Evolutionary conservation across 2,329 filamentous ascomycete species (phyloP).

Genomic region (Cercospora nicotianae): DNA sequence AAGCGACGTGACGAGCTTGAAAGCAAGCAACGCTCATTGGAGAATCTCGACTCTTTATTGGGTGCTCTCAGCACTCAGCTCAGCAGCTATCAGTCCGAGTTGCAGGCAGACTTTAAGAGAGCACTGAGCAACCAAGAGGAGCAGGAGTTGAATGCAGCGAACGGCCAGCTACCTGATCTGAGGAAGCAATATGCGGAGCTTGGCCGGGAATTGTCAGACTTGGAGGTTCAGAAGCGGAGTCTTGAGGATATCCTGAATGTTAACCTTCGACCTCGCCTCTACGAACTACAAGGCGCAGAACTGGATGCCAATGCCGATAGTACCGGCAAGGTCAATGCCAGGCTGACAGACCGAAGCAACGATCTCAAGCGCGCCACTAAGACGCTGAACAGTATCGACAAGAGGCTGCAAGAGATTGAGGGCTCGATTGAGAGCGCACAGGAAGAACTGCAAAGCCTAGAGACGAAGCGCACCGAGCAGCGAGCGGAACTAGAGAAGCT

Average conservation of each 20-base stretch:
- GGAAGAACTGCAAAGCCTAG: conserved; percentile 57
- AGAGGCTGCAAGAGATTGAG: conserved; percentile 73
- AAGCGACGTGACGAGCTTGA: conserved; percentile 73
- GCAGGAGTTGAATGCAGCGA: conserved; percentile 70
- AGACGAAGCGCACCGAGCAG: conserved; percentile 61
- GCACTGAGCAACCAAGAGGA: conserved; percentile 82
- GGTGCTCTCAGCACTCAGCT: conserved; percentile 68
- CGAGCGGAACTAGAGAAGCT: conserved; percentile 74
- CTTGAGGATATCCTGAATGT: conserved; percentile 87
- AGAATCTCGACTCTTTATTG: conserved; percentile 65
- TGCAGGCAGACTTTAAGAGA: conserved; percentile 88
- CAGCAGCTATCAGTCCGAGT: conserved; percentile 73
- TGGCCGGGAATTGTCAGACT: conserved; percentile 69
- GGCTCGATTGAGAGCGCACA: conserved; percentile 63
- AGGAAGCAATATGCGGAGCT: conserved; percentile 75
- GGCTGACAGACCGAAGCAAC: conserved; percentile 73
- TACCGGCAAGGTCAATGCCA: conserved; percentile 58
- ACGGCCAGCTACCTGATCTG: conserved; percentile 67
- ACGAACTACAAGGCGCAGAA: conserved; percentile 77
- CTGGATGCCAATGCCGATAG: conserved; percentile 60
- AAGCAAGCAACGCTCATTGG: conserved; percentile 62
- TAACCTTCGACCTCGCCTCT: conserved; percentile 81
- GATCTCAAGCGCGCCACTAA: conserved; percentile 78
- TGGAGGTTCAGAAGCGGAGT: conserved; percentile 77
- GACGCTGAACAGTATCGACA: conserved; percentile 64